These are phyloP conservation scores for Aspergillus sp. DNA, from an alignment of 2,329 filamentous ascomycete genomes.

Conservation along the genomic window DNA sequence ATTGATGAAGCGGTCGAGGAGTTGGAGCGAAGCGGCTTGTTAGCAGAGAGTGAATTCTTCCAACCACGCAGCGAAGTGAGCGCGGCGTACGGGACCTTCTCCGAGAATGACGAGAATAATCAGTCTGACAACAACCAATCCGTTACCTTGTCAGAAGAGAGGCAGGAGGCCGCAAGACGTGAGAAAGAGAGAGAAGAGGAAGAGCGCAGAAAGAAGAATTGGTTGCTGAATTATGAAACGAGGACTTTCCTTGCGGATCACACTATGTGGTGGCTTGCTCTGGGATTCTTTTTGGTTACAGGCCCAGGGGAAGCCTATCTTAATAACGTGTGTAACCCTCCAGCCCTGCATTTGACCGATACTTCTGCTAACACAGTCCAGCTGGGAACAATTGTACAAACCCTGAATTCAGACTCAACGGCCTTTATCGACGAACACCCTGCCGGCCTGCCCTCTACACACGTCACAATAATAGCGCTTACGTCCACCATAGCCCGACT, in stretches of 20 bases:
- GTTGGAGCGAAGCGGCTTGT: constrained; percentile 80
- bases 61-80: constrained; percentile 50
- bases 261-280: constrained; percentile 94
- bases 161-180: constrained; percentile 21
- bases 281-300: constrained; percentile 88
- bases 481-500: constrained; percentile 89
- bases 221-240: constrained; percentile 89
- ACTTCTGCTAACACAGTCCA: constrained; percentile 17
- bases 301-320: constrained; percentile 97
- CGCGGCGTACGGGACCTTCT: constrained; percentile 46
- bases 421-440: constrained; percentile 43
- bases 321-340: constrained; percentile 65
- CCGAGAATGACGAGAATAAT: constrained; percentile 37
- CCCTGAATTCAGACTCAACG: constrained; percentile 68
- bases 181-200: constrained; percentile 52
- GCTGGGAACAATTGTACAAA: constrained; percentile 87
- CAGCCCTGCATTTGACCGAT: background rate
- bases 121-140: constrained; percentile 43
- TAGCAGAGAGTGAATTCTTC: constrained; percentile 71
- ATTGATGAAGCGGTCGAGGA: constrained; percentile 90
- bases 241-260: constrained; percentile 77
- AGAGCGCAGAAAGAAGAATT: constrained; percentile 74
- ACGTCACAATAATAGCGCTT: constrained; percentile 88
- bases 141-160: constrained; percentile 29
- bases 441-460: constrained; percentile 70